Evolutionary conservation across 768 basidiomycete species (phyloP), one percentile per base, ranked within the genome.

Genomic region (Agaricus blazei): DNA sequence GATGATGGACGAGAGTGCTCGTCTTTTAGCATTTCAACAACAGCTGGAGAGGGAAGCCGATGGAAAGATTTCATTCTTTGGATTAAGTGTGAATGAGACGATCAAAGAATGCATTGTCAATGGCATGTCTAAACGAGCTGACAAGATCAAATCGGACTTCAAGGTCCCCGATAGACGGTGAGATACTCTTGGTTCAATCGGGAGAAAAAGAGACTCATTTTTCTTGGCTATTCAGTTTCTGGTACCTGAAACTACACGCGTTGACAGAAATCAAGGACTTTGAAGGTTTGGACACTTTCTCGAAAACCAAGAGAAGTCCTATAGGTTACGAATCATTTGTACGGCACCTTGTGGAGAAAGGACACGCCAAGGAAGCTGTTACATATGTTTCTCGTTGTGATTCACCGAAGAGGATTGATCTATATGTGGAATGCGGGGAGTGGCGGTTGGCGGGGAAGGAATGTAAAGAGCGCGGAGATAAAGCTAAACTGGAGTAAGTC

Each of bases 321-420:
- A 98, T 98, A 56, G 96, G 97, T 1, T 98, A 96, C 64, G 95
- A 98, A 65, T 80, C 88, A 0, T 93, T 93, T 66, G 93, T 94
- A 26, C 82, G 77, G 37, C 84, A 90, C 60, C 78, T 97, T 37
- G 80, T 90, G 28, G 77, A 83, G 48, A 82, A 84, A 38, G 91
- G 90, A 0, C 84, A 87, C 66, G 63, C 69, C 27, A 90, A 82
- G 64, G 89, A 96, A 65, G 97, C 92, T 3, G 73, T 83, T 0
- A 55, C 72, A 3, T 98, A 88, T 65, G 90, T 98, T 23, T 69
- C 85, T 2, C 83, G 85, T 28, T 98, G 96, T 63, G 97, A 98
- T 66, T 77, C 84, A 0, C 85, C 83, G 26, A 85, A 83, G 61
- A 78, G 93, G 24, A 83, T 88, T 3, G 94, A 98, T 56, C 71